Conservation (phyloP, 768 basidiomycete genomes). For the Tremella yokohamensis region DNA sequence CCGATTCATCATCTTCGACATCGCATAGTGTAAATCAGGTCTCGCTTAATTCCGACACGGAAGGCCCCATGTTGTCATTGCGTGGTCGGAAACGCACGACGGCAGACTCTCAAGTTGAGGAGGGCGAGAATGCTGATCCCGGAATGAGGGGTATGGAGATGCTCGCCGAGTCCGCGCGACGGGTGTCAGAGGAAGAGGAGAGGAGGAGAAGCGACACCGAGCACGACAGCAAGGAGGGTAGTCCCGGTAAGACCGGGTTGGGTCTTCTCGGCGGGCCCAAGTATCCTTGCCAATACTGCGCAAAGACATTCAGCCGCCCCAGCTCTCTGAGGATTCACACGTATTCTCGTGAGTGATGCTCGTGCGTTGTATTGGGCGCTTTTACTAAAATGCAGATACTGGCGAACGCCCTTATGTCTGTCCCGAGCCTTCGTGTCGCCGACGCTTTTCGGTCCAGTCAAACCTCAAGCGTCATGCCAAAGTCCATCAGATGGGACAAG, state of each 20-base stretch:
- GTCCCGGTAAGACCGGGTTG: slow-evolving; percentile 11
- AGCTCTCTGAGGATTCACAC: slow-evolving; percentile 47
- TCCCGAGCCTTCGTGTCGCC: slow-evolving; percentile 39
- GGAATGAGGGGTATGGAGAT: slow-evolving; percentile 39
- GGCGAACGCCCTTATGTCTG: slow-evolving; percentile 48
- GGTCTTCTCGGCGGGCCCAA: slow-evolving; percentile 32
- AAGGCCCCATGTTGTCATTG: slow-evolving; percentile 1
- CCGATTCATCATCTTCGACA: slow-evolving; percentile 17
- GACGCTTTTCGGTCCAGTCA: slow-evolving; percentile 48
- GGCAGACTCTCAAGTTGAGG: slow-evolving; percentile 8
- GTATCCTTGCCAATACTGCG: slow-evolving; percentile 44
- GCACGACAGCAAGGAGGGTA: slow-evolving; percentile 13
- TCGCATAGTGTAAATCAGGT: background rate
- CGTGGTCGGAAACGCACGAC: slow-evolving; percentile 13
- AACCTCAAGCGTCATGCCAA: slow-evolving; percentile 49
- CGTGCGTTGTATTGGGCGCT: background rate
- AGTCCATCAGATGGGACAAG: slow-evolving; percentile 35
- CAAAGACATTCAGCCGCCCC: slow-evolving; percentile 47
- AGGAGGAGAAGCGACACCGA: background rate
- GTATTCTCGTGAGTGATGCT: slow-evolving; percentile 44
- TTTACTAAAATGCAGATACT: slow-evolving; percentile 23
- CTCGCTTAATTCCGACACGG: slow-evolving; percentile 11
- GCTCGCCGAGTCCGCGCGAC: slow-evolving; percentile 25
- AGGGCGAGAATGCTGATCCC: slow-evolving; percentile 14
- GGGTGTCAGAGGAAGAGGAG: slow-evolving; percentile 23